These are phyloP conservation scores for Lyophyllum semitale DNA, from an alignment of 768 basidiomycete species.

Conservation along the genomic window DNA sequence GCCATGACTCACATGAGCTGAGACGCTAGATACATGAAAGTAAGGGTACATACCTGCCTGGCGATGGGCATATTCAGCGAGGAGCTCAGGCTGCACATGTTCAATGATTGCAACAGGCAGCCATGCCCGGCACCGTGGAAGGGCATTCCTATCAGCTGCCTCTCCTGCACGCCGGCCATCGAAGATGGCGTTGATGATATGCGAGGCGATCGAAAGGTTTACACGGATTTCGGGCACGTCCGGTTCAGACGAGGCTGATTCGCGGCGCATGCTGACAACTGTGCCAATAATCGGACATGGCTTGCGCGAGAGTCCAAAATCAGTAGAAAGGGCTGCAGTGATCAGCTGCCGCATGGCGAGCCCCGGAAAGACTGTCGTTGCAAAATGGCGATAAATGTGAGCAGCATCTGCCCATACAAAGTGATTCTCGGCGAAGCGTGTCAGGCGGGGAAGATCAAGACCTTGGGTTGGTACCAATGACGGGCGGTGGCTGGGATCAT, in stretches of 20 bases:
- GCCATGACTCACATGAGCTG: neutral
- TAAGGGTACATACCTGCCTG: neutral
- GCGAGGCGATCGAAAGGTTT: neutral
- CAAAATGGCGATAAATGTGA: slow-evolving; percentile 3
- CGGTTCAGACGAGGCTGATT: neutral
- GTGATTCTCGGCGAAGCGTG: neutral
- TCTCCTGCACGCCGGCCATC: neutral
- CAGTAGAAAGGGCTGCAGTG: neutral
- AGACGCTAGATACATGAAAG: neutral
- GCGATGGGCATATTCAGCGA: neutral
- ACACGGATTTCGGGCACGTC: neutral
- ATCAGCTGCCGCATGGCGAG: slow-evolving; percentile 10
- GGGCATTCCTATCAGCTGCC: neutral
- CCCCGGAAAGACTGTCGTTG: slow-evolving; percentile 1
- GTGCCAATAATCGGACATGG: slow-evolving; percentile 1
- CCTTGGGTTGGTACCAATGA: neutral
- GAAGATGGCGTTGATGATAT: neutral
- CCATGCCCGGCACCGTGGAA: neutral
- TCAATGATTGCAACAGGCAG: slow-evolving; percentile 2
- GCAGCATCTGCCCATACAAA: slow-evolving; percentile 1
- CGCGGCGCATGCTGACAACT: neutral
- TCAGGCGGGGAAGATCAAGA: neutral
- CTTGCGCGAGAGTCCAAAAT: slow-evolving; percentile 1
- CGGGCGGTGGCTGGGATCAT: neutral
- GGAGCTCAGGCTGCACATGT: neutral